These are phyloP conservation scores for Monosporascus sp. DNA, from an alignment of 2,329 filamentous ascomycete species.

Conservation along the genomic window DNA sequence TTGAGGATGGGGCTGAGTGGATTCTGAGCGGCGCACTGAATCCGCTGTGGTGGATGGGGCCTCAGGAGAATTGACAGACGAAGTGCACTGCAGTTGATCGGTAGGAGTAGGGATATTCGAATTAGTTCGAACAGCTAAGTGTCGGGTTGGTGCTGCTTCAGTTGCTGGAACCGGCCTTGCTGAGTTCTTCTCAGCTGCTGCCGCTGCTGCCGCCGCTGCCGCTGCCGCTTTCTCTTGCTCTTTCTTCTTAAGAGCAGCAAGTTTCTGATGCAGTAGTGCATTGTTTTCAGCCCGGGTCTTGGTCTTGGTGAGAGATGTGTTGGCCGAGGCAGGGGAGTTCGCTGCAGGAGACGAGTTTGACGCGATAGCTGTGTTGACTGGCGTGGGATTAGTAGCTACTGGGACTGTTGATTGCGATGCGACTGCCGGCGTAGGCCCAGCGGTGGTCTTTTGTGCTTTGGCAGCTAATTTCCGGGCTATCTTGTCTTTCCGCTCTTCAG, in stretches of 20 bases:
- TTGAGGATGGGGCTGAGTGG: not conserved
- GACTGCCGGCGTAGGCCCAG: not conserved
- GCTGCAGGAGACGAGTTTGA: not conserved
- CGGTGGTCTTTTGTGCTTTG: slow-evolving; percentile 25
- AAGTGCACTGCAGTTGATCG: slow-evolving; percentile 6
- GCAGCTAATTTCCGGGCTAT: slow-evolving; percentile 30
- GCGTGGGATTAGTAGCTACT: not conserved
- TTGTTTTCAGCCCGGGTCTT: slow-evolving; percentile 62
- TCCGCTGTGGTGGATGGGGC: not conserved
- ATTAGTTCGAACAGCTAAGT: slow-evolving; percentile 2
- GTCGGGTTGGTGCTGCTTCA: slow-evolving; percentile 6
- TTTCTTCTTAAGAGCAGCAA: slow-evolving; percentile 64
- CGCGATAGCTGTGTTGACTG: not conserved
- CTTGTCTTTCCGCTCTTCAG: slow-evolving; percentile 30
- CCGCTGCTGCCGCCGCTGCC: not conserved
- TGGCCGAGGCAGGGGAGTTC: not conserved
- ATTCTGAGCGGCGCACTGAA: not conserved
- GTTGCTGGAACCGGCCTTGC: slow-evolving; percentile 6
- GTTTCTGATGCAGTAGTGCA: slow-evolving; percentile 67
- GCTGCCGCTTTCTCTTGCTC: slow-evolving; percentile 23
- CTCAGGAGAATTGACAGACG: not conserved
- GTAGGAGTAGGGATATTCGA: not conserved
- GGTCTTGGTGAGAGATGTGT: slow-evolving; percentile 32
- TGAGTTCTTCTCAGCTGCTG: slow-evolving; percentile 14
- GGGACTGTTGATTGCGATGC: not conserved